Evolutionary conservation across 257 asterid genomes (phyloP).

Genomic region (Solanum lycopersicoides): DNA sequence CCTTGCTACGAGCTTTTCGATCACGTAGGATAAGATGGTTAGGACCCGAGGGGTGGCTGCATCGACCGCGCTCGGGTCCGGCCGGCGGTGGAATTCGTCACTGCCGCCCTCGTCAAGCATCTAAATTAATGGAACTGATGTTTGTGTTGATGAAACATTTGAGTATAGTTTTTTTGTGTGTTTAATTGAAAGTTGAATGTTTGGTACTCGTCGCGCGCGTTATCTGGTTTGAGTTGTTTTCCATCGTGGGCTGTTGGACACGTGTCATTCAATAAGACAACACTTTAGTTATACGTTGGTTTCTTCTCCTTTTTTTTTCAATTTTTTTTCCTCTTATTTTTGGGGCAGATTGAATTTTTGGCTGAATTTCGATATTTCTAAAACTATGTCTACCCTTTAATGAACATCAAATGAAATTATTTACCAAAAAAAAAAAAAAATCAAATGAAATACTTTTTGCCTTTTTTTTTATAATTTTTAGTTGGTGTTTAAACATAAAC

Average conservation of each 20-base stretch:
- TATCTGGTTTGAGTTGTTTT: background rate
- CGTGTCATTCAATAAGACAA: background rate
- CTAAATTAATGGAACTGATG: constrained; percentile 2
- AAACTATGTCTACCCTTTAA: background rate
- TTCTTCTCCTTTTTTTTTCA: background rate
- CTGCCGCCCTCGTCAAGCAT: constrained; percentile 36
- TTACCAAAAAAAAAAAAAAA: too few species aligned
- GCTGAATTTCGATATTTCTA: background rate
- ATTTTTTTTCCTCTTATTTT: background rate
- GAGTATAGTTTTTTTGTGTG: background rate
- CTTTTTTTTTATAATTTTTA: background rate
- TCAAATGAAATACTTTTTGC: background rate
- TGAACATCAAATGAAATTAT: background rate
- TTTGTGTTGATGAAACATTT: background rate
- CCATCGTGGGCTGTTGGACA: background rate
- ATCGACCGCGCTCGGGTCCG: constrained; percentile 29
- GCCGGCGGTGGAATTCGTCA: constrained; percentile 23
- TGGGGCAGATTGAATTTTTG: background rate
- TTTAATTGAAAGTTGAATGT: background rate
- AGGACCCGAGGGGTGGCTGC: constrained; percentile 56
- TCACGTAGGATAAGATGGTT: constrained; percentile 48
- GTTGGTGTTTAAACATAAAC: background rate
- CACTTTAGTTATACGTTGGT: background rate
- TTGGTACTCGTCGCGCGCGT: background rate
- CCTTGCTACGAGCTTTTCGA: constrained; percentile 64